Evolutionary conservation across 2,329 filamentous ascomycete genomes (phyloP).

Genomic region (Venturia carpophila): DNA sequence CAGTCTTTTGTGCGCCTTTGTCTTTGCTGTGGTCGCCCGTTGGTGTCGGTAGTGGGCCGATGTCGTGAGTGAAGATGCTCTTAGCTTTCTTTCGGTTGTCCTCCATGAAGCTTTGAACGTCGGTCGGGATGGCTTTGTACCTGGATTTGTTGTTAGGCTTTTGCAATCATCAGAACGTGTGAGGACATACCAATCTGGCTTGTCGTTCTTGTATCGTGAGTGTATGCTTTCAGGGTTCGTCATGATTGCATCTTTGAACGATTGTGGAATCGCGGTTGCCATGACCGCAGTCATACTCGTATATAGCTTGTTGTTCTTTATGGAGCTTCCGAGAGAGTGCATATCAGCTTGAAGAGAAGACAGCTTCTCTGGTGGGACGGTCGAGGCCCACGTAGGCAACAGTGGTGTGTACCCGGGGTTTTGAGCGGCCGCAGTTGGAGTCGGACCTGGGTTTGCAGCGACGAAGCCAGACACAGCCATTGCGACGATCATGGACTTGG

Average conservation of each 20-base stretch:
- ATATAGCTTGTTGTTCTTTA: constrained; percentile 10
- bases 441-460: neutral
- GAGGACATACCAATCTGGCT: constrained; percentile 11
- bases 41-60: constrained; percentile 14
- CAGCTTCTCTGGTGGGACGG: constrained; percentile 6
- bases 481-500: neutral
- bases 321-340: neutral
- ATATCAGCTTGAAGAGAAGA: constrained; percentile 8
- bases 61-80: constrained; percentile 15
- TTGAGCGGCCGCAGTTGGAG: constrained; percentile 1
- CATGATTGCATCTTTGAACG: constrained; percentile 3
- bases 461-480: neutral
- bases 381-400: constrained; percentile 1
- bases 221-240: constrained; percentile 15
- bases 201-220: neutral
- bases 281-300: constrained; percentile 13
- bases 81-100: constrained; percentile 15
- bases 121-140: constrained; percentile 14
- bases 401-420: neutral
- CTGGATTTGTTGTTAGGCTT: neutral
- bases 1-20: neutral
- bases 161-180: neutral
- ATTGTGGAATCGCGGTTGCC: constrained; percentile 10
- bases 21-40: neutral
- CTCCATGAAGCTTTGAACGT: constrained; percentile 15